Conservation (phyloP, 495 filamentous ascomycete species). For the Penicillium flavigenum region DNA sequence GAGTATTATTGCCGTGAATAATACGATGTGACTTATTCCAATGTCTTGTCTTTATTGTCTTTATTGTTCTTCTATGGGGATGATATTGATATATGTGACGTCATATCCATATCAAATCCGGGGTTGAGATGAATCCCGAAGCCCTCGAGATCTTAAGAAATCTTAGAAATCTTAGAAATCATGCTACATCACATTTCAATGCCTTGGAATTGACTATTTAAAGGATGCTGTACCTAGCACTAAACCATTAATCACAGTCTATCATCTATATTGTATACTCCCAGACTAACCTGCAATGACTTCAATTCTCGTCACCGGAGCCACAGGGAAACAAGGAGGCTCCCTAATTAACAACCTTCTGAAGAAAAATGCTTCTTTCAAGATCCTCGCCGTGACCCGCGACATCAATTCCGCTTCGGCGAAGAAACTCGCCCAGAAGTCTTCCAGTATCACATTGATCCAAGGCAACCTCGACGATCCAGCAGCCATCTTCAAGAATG, state of each 20-base stretch:
- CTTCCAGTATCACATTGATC: constrained; percentile 50
- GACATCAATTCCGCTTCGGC: constrained; percentile 54
- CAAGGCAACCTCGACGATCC: constrained; percentile 57
- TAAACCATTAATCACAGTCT: background rate
- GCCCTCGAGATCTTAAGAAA: background rate
- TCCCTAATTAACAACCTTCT: constrained; percentile 59
- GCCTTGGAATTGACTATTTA: background rate
- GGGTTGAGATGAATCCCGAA: constrained; percentile 5
- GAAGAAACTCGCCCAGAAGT: constrained; percentile 46
- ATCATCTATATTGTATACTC: background rate
- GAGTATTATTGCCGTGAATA: constrained; percentile 56
- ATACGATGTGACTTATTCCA: background rate
- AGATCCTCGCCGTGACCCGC: constrained; percentile 70
- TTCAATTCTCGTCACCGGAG: constrained; percentile 63
- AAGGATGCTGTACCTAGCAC: background rate
- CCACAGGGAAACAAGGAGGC: constrained; percentile 67
- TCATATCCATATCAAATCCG: background rate
- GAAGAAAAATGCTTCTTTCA: constrained; percentile 42
- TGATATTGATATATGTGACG: constrained; percentile 1
- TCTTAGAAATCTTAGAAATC: background rate
- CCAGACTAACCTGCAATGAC: constrained; percentile 8
- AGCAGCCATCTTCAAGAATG: constrained; percentile 51
- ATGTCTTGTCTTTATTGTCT: background rate
- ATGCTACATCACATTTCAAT: background rate
- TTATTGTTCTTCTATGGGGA: background rate